phyloP scores from a whole-genome alignment of 2,329 filamentous ascomycete species.

The Sporothrix pseudoabietina region DNA sequence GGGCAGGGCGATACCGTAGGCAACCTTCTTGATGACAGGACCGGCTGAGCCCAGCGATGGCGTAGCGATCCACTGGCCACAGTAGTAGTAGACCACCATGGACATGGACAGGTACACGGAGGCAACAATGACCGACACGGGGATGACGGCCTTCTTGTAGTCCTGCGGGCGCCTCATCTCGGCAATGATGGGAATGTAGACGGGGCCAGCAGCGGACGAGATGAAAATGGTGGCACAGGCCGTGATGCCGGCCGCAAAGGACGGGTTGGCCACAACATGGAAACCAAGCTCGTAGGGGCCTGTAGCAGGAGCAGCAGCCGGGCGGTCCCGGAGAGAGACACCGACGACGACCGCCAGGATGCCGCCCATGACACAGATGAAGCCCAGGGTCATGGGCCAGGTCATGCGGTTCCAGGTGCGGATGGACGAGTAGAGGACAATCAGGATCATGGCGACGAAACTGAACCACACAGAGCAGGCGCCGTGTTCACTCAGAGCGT shows the following conservation, averaged over 20 bases:
- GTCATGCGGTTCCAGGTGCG: conserved; percentile 52
- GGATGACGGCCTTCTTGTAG: conserved; percentile 59
- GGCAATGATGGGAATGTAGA: conserved; percentile 65
- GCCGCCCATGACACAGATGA: conserved; percentile 61
- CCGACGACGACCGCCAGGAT: conserved; percentile 56
- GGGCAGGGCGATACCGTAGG: conserved; percentile 61
- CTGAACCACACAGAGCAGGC: conserved; percentile 48
- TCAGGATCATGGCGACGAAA: conserved; percentile 56
- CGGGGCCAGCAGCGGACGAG: conserved; percentile 57
- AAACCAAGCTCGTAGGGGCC: conserved; percentile 50
- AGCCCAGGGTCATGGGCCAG: conserved; percentile 44
- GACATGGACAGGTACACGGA: conserved; percentile 55
- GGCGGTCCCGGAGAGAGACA: conserved; percentile 42
- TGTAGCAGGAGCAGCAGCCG: conserved; percentile 44
- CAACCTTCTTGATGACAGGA: conserved; percentile 59
- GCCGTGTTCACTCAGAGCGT: conserved; percentile 51
- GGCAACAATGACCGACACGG: conserved; percentile 53
- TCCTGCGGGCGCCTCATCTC: conserved; percentile 64
- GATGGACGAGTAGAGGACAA: conserved; percentile 53
- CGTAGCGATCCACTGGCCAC: conserved; percentile 63
- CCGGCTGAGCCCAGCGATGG: conserved; percentile 59
- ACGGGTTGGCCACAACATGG: conserved; percentile 53
- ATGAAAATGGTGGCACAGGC: conserved; percentile 58
- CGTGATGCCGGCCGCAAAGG: conserved; percentile 59
- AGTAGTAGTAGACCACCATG: conserved; percentile 58